Base-by-base conservation (phyloP, 495 filamentous ascomycete species). In the Lichenothelia convexa region DNA sequence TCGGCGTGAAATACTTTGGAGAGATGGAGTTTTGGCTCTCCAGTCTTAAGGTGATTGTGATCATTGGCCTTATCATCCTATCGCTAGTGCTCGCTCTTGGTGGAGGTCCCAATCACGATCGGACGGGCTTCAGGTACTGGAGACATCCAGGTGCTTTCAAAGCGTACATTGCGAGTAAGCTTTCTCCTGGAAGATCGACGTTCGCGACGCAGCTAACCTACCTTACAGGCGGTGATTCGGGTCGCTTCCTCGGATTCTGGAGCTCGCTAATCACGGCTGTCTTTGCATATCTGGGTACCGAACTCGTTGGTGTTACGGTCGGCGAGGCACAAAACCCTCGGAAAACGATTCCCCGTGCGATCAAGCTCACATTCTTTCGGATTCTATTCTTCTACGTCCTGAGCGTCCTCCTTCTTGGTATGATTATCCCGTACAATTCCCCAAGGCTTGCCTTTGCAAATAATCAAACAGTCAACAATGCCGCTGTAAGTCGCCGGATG, bases 21-120 rank as follows among this genome's bases (percentile, higher is more conserved):
- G 80, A 87, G 56, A 70, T 79, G 40, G 79, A 87, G 48, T 87
- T 85, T 53, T 83, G 77, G 78, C 71, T 86, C 32, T 77, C 70
- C 2, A 43, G 37, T 32, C 38, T 57, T 30, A 54, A 54, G 27
- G 46, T 54, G 33, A n/a, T 50, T 15, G 44, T 53, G 27, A 44
- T 58, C 36, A 15, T 45, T 30, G 54, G 49, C 30, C 27, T 55
- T 30, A 57, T 55, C 32, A 44, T 91, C 13, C 53, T 76, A 8
- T 76, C 71, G 5, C 56, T 82, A 38, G 57, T 86, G 30, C 65
- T 89, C 29, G 72, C 74, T 29, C 60, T 73, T 17, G 77, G 78
- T 9, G 78, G 64, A 21, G 73, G 74, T 21, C 61, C 73, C 8
- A 65, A 51, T 27, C 62, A 75, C 21, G 71, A 75, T 30, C 60